phyloP scores from a whole-genome alignment of 2,329 filamentous ascomycete genomes.

The Aspergillus pseudoterreus region DNA sequence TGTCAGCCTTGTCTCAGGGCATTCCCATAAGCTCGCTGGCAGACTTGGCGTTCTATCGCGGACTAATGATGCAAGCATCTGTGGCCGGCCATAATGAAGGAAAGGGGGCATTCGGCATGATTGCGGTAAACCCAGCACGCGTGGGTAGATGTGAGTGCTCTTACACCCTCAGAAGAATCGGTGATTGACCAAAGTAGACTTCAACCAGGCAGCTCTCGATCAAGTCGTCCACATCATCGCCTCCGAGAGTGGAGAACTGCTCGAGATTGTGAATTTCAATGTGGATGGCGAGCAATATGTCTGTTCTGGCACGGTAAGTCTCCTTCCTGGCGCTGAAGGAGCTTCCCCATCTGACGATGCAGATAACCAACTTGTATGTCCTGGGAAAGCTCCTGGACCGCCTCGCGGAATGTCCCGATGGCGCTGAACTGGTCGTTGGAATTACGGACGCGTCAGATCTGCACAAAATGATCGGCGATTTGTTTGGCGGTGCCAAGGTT shows the following conservation, averaged over 20 bases:
- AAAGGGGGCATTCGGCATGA: slow-evolving; percentile 53
- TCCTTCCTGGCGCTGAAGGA: not conserved
- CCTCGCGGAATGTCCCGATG: slow-evolving; percentile 4
- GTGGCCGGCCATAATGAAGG: slow-evolving; percentile 88
- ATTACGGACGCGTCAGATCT: not conserved
- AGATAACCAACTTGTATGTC: slow-evolving; percentile 15
- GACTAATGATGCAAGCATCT: slow-evolving; percentile 95
- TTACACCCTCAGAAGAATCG: not conserved
- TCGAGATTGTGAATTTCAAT: slow-evolving; percentile 96
- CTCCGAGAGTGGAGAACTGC: slow-evolving; percentile 82
- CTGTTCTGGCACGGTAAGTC: slow-evolving; percentile 54
- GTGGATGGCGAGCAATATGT: slow-evolving; percentile 65
- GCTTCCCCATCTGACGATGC: not conserved
- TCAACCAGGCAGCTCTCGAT: slow-evolving; percentile 90
- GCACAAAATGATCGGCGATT: slow-evolving; percentile 29
- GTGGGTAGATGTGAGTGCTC: slow-evolving; percentile 13
- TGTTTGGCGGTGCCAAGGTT: slow-evolving; percentile 69
- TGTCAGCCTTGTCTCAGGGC: slow-evolving; percentile 88
- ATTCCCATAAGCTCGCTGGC: slow-evolving; percentile 96
- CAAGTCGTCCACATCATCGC: slow-evolving; percentile 90
- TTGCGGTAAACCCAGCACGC: slow-evolving; percentile 16
- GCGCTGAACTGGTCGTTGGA: not conserved
- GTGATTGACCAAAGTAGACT: slow-evolving; percentile 64
- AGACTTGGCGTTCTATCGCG: slow-evolving; percentile 96
- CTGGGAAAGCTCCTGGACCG: slow-evolving; percentile 14